Evolutionary conservation across 495 filamentous ascomycete genomes (phyloP), one percentile per base, ranked within the genome.

Genomic region (Melanomma pulvis-pyrius): DNA sequence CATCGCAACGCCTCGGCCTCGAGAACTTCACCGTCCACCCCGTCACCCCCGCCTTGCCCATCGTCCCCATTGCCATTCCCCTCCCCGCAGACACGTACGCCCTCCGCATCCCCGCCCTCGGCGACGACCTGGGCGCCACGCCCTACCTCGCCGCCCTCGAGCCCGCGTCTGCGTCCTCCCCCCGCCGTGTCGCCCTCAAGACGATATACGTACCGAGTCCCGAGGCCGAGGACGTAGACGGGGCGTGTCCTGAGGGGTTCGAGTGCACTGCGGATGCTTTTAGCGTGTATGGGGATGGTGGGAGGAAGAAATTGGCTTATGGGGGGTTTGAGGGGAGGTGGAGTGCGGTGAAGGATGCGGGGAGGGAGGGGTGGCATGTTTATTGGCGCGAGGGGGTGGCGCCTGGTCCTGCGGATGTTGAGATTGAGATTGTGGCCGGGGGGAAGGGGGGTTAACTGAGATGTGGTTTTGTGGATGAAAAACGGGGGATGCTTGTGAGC

Each of bases 21-120:
- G 63, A 65, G 30, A 65, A 65, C 54, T 59, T 65, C 29, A 65
- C 63, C 30, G 36, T 51, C 1, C 63, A 54, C 32, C 63, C 63
- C 28, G n/a, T 26, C 1, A 65, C 63, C 2, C 41, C 63, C n/a
- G n/a, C n/a, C n/a, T n/a, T n/a, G 1, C 54, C 54, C 13, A 28
- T 65, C 39, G 19, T 13, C 11, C 28, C 59, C 55, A 15, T 41
- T 29, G 26, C 55, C 2, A 22, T 65, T 30, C 41, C 21, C 0
- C 8, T 59, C 34, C 26, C 28, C 25, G 28, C 17, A 4, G 32
- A 28, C 29, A 1, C 13, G 2, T 55, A 39, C 29, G 48, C 48
- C 2, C 26, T 55, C 8, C 50, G 24, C 13, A 49, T 53, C n/a
- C 21, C 60, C 7, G 9, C 8, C 48, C 8, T 25, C 49, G 60